Conservation (phyloP, 306 rosid species). For the Sicyos baderoa region DNA sequence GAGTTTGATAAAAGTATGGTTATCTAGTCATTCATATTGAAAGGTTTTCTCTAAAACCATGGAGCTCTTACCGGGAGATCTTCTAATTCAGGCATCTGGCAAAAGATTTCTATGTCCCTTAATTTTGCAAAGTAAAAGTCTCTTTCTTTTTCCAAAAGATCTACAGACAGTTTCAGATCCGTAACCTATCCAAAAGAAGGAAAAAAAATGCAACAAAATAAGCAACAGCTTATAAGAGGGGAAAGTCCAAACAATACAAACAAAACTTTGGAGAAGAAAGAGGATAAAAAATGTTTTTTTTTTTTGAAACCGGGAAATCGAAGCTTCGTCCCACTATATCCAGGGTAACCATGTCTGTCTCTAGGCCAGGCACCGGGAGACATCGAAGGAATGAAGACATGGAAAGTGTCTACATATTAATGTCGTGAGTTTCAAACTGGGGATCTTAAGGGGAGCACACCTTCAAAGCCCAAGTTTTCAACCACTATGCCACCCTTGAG, state of each 20-base stretch:
- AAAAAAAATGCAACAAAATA: neutral
- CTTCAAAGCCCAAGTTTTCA: too few relatives aligned
- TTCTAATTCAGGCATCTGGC: slow-evolving; percentile 71
- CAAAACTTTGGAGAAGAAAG: neutral
- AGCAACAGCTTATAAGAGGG: slow-evolving; percentile 2
- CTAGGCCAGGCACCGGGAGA: too few relatives aligned
- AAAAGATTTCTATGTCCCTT: slow-evolving; percentile 88
- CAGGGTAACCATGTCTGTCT: too few relatives aligned
- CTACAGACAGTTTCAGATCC: slow-evolving; percentile 78
- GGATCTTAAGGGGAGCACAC: too few relatives aligned
- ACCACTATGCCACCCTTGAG: too few relatives aligned
- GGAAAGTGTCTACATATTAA: too few relatives aligned
- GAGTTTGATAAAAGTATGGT: neutral
- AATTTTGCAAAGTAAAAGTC: slow-evolving; percentile 91
- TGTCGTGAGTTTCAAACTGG: too few relatives aligned
- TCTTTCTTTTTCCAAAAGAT: slow-evolving; percentile 87
- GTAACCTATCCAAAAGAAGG: slow-evolving; percentile 42
- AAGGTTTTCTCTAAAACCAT: neutral
- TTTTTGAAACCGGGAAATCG: too few relatives aligned
- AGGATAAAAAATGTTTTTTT: too few relatives aligned
- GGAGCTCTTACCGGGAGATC: slow-evolving; percentile 62
- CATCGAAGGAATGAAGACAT: too few relatives aligned
- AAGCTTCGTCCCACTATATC: too few relatives aligned
- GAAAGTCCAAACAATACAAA: neutral
- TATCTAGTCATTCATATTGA: neutral